These are phyloP conservation scores for Ascochyta rabiei DNA, from an alignment of 2,329 filamentous ascomycete species.

Conservation along the genomic window DNA sequence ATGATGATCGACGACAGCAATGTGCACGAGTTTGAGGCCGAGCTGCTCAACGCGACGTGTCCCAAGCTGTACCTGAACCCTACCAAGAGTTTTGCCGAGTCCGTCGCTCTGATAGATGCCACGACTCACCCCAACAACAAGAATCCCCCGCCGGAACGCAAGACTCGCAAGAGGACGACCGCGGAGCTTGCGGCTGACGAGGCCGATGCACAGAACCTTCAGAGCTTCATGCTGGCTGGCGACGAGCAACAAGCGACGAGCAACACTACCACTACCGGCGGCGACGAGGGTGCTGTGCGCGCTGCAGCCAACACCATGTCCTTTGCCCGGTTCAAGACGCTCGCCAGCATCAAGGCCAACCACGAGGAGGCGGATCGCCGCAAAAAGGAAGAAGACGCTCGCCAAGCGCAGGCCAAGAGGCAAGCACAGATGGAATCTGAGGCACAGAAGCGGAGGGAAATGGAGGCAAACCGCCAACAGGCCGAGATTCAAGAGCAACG, in stretches of 20 bases:
- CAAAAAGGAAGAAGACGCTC: conserved; percentile 58
- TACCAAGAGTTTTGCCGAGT: conserved; percentile 70
- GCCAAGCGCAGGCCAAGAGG: conserved; percentile 46
- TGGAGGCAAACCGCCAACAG: conserved; percentile 41
- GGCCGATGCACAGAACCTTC: conserved; percentile 83
- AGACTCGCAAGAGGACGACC: conserved; percentile 88
- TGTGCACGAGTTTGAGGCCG: conserved; percentile 75
- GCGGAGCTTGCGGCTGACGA: conserved; percentile 96
- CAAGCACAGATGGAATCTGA: conserved; percentile 47
- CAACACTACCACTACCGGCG: conserved; percentile 62
- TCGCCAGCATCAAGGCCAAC: conserved; percentile 81
- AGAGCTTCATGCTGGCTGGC: conserved; percentile 89
- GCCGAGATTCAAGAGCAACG: conserved; percentile 51
- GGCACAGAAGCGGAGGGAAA: conserved; percentile 42
- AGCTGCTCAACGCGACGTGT: conserved; percentile 74
- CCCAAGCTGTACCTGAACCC: conserved; percentile 79
- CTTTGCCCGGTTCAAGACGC: conserved; percentile 90
- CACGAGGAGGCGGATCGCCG: conserved; percentile 72
- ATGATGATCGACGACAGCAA: conserved; percentile 79
- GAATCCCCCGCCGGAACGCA: conserved; percentile 78
- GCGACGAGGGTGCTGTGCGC: conserved; percentile 69
- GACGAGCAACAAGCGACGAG: conserved; percentile 77
- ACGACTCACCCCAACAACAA: conserved; percentile 79
- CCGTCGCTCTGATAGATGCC: conserved; percentile 72
- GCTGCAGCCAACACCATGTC: conserved; percentile 79